phyloP scores from a whole-genome alignment of 2,329 filamentous ascomycete genomes.

The Colletotrichum somersetense region DNA sequence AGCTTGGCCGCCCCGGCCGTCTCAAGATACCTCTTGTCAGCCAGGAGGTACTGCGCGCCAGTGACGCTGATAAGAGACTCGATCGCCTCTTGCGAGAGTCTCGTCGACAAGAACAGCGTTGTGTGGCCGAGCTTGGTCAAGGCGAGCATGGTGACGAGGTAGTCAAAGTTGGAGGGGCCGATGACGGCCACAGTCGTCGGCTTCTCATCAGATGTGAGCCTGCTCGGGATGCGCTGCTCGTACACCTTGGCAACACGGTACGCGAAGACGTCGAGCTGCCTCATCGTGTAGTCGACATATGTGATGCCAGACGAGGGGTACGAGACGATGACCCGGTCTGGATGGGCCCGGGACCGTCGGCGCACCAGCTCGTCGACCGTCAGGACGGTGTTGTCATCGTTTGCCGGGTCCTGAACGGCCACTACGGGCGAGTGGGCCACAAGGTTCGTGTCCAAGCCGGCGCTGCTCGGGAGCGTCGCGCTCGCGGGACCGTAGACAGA shows the following conservation, averaged over 20 bases:
- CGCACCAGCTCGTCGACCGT: constrained; percentile 47
- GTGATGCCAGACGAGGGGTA: constrained; percentile 59
- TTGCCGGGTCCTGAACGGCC: constrained; percentile 1
- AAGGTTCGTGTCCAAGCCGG: constrained; percentile 25
- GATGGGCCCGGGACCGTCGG: constrained; percentile 46
- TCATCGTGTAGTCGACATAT: constrained; percentile 61
- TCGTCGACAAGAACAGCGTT: constrained; percentile 53
- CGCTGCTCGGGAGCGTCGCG: constrained; percentile 27
- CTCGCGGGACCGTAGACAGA: constrained; percentile 41
- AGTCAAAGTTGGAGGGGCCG: constrained; percentile 66
- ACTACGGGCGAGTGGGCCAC: neutral
- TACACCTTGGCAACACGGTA: constrained; percentile 48
- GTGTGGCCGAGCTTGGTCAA: constrained; percentile 68
- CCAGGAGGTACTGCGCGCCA: constrained; percentile 45
- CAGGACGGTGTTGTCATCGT: constrained; percentile 44
- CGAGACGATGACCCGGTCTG: constrained; percentile 53
- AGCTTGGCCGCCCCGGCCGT: constrained; percentile 43
- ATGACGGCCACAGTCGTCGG: constrained; percentile 61
- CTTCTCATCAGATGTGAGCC: constrained; percentile 45
- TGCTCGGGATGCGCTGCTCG: constrained; percentile 43
- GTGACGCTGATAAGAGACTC: constrained; percentile 48
- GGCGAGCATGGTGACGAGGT: constrained; percentile 66
- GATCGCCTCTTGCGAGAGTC: constrained; percentile 50
- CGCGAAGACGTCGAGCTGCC: constrained; percentile 58
- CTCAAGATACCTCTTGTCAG: constrained; percentile 45